Evolutionary conservation across 139 green algal genomes (phyloP).

Genomic region (Chara braunii): DNA sequence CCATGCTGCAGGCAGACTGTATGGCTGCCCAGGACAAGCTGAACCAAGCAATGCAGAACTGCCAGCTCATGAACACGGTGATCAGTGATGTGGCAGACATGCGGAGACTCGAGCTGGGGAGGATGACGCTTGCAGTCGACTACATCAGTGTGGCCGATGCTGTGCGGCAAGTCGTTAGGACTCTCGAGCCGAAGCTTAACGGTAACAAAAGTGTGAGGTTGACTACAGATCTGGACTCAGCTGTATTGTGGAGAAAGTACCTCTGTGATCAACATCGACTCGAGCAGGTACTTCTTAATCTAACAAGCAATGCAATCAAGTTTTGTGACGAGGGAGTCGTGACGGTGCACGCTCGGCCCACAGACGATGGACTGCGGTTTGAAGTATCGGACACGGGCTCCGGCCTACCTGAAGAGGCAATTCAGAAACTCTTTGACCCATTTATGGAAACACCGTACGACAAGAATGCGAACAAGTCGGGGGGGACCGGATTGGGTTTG

Average conservation of each 20-base stretch:
- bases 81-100: constrained; percentile 17
- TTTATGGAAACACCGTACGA: constrained; percentile 11
- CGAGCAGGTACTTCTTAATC: constrained; percentile 32
- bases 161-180: constrained; percentile 11
- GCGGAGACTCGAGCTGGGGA: background rate
- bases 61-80: constrained; percentile 6
- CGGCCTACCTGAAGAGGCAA: constrained; percentile 6
- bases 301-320: constrained; percentile 20
- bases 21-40: no score
- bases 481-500: background rate
- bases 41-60: no score
- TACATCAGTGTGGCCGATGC: constrained; percentile 10
- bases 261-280: no score
- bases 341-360: constrained; percentile 1
- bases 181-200: no score
- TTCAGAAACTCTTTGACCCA: constrained; percentile 7
- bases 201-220: no score
- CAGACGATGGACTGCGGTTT: constrained; percentile 17
- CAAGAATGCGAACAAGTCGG: background rate
- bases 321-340: constrained; percentile 9
- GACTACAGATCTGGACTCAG: no score
- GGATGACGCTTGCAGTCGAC: constrained; percentile 16
- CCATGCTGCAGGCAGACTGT: no score
- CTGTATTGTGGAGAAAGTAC: no score
- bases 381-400: constrained; percentile 19